Base-by-base conservation (phyloP, 352 stramenopile genomes). In the Pythium brachiatum region DNA sequence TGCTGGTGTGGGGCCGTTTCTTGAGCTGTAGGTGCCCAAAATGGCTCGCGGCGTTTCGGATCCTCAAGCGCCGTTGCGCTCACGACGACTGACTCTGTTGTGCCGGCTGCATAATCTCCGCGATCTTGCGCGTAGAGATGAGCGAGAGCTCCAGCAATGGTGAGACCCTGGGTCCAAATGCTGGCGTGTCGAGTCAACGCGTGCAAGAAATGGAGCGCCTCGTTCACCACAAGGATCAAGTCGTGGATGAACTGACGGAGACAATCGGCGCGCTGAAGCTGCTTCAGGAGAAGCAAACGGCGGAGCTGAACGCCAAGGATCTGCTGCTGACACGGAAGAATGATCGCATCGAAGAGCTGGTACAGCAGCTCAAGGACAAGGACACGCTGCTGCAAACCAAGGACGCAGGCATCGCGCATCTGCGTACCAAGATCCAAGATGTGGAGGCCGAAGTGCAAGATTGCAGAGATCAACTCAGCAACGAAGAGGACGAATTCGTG, bases 251-350 rank as follows among this genome's bases (percentile, higher is more conserved):
- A 16, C 62, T 64, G 18, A 63, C 57, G 32, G 62, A 69, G 38
- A 63, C 62, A 1, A 36, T 47, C 16, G 39, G 29, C 7, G 64
- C 57, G 6, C 61, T 70, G 15, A 90, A 90, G 66, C 64, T 89
- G 12, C 64, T 78, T 0, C 58, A 73, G 16, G 81, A 90, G 57
- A 79, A 85, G 58, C 81, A 88, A 51, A 67, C 57, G 5, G 81
- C 81, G 0, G 79, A 86, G 62, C 66, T 90, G 44, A 89, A 90
- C 52, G 76, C 79, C 0, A 90, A 89, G 51, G 78, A 89, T n/a
- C 15, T 90, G 25, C 36, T 90, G 25, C 69, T 90, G 6, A 46
- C 69, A 7, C 67, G 79, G 5, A 90, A 90, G 50, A 74, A 66
- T 13, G 79, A 90, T 48, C 78, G 78, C 34, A 80, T 90, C 18